Base-by-base conservation (phyloP, 768 basidiomycete genomes). In the Calocera cornea region DNA sequence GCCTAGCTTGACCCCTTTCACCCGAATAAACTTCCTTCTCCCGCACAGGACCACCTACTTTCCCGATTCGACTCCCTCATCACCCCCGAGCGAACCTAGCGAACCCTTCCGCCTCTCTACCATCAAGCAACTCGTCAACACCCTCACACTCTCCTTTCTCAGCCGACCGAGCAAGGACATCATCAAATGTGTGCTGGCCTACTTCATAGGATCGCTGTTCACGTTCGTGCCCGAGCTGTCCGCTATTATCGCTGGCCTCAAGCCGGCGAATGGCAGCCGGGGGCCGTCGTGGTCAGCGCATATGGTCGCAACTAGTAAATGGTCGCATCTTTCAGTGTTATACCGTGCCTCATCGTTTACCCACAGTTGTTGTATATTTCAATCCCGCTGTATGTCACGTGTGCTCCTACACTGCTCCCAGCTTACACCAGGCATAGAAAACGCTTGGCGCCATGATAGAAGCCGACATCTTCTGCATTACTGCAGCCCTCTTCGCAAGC, bases 391-490 rank as follows among this genome's bases (percentile, higher is more conserved):
- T 71, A 64, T 41, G 64, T 64, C 34, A n/a, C 40, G 16, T 10
- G 12, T 27, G 24, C 22, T 27, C 41, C 38, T 10, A 11, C 22
- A 11, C 33, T 34, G 22, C 24, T 22, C 19, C 11, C 14, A 27
- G 24, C 31, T 60, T 2, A 50, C 33, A 41, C 22, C 24, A 22
- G 11, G 22, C 14, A 19, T 44, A 71, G 31, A 94, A 95, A 73
- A 94, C 92, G 0, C 79, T 89, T 2, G 97, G 95, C 2, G 89
- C 83, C 0, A 98, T 98, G 94, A 76, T 95, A 44, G 92, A 97
- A 74, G 92, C 95, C 11, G 87, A 92, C 72, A 78, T 89, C 5
- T 94, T 83, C 75, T 97, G 90, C 73, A 71, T 89, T 36, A 77
- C 85, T 71, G 86, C 87, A 0, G 79, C 91, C 47, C 63, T 87